Base-by-base conservation (phyloP, 2,329 filamentous ascomycete species). In the Clarireedia hainanense region DNA sequence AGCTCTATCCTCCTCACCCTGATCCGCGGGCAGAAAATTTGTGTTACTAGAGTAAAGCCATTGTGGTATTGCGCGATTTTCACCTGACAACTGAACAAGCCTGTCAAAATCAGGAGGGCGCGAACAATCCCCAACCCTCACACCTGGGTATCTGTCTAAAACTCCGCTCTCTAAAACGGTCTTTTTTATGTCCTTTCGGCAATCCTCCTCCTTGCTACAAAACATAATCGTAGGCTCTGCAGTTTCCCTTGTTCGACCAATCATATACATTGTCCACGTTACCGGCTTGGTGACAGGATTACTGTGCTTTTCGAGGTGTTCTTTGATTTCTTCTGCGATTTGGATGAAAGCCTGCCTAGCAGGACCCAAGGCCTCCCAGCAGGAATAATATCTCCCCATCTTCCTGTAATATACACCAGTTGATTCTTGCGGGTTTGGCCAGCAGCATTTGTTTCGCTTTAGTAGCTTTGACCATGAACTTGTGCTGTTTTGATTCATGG, bases 151-250 rank as follows among this genome's bases (percentile, higher is more conserved):
- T 30, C 46, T 34, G 20, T 55, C 40, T 6, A 60, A 40, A 45
- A 60, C 53, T 10, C 36, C 43, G 15, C 59, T 60, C 15, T 55
- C 40, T 26, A 50, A 34, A 2, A 60, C 40, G 9, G 36, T 30
- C 30, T 60, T 52, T 46, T 14, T 24, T 6, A 54, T 48, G 43
- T 30, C 30, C 24, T 57, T 55, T 20, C 57, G 47, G 17, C 9
- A 26, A 14, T 27, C 34, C 17, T 26, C 30, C 4, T 51, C 43
- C 26, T 36, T 52, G 17, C 50, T 52, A 26, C 47, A 55, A 36
- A 60, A 60, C 43, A 60, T 55, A 17, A 60, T 56, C 15, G 46
- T 57, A 10, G 59, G 59, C 24, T 12, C 17, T 10, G 57, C 34
- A 10, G 47, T 36, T 15, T 57, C 51, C 27, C 24, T 27, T 2